Evolutionary conservation across 352 stramenopile species (phyloP).

Genomic region (Globisporangium lucens): DNA sequence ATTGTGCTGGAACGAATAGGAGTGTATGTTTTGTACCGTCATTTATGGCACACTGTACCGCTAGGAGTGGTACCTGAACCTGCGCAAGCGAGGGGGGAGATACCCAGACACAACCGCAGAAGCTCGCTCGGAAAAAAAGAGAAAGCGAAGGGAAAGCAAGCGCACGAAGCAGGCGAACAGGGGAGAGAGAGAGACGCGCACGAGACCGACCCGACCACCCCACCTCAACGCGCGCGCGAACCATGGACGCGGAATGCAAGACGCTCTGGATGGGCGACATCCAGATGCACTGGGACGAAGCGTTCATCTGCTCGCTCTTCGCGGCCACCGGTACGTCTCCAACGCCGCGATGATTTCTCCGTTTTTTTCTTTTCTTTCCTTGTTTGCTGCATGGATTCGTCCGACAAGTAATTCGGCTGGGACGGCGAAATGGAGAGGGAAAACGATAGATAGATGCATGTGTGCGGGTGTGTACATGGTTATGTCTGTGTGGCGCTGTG

Average conservation of each 20-base stretch:
- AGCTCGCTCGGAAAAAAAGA: slow-evolving; percentile 11
- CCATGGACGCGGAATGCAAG: slow-evolving; percentile 66
- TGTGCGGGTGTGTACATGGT: neutral
- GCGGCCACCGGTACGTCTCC: slow-evolving; percentile 45
- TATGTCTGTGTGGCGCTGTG: neutral
- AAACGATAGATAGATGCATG: neutral
- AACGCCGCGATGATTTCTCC: neutral
- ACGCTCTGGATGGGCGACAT: slow-evolving; percentile 91
- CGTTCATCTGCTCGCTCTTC: slow-evolving; percentile 87
- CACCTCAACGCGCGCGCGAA: neutral
- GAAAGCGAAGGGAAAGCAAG: slow-evolving; percentile 14
- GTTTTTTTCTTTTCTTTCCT: neutral
- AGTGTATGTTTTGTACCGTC: neutral
- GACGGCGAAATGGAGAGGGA: neutral
- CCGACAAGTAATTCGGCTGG: neutral
- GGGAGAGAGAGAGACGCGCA: slow-evolving; percentile 8
- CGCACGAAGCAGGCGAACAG: slow-evolving; percentile 14
- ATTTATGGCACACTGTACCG: neutral
- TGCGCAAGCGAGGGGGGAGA: slow-evolving; percentile 6
- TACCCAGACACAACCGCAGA: slow-evolving; percentile 10
- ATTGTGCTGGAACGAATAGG: neutral
- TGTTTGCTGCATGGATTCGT: neutral
- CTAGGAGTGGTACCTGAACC: neutral
- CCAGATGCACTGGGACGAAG: slow-evolving; percentile 89
- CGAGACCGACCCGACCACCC: neutral